A percentile compares a stretch with the other conserved stretches of the same genome.
These are phyloP conservation scores for Leishmania braziliensis DNA, from an alignment of 208 protist genomes.

Conservation along the genomic window DNA sequence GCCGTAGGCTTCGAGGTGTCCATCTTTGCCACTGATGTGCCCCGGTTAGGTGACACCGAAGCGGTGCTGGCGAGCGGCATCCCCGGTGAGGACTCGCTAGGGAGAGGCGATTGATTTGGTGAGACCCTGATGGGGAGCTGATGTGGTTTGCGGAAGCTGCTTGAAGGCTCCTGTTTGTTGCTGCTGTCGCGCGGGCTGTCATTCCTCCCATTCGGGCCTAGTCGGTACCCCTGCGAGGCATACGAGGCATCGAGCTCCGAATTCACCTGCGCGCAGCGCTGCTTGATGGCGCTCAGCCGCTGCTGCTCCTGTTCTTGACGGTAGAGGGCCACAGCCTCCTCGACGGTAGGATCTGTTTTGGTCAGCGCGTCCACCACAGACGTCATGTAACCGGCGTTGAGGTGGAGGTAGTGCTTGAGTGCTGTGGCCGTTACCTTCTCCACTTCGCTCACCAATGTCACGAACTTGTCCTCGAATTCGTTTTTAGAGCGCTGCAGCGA, in stretches of 20 bases:
- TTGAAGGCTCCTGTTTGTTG: not conserved
- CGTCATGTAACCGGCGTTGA: conserved; percentile 56
- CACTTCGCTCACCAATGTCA: conserved; percentile 30
- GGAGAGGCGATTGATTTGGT: no score
- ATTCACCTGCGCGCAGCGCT: conserved; percentile 5
- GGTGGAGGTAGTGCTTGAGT: conserved; percentile 51
- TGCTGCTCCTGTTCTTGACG: conserved; percentile 16
- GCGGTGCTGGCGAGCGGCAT: not conserved
- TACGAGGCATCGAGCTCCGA: not conserved
- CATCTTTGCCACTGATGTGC: not conserved
- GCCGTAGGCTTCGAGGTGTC: not conserved
- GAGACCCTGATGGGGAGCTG: not conserved
- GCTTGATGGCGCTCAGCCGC: conserved; percentile 20
- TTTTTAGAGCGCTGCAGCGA: conserved; percentile 22
- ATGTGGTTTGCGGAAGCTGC: no score
- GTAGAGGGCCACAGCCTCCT: conserved; percentile 37
- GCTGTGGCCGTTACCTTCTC: conserved; percentile 32
- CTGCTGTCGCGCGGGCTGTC: not conserved
- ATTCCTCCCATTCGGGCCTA: not conserved
- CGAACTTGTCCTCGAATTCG: conserved; percentile 39
- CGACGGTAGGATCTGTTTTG: conserved; percentile 36
- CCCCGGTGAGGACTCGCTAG: not conserved
- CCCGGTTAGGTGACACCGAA: not conserved
- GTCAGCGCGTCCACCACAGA: conserved; percentile 47
- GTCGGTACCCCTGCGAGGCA: conserved; percentile 3